phyloP scores from a whole-genome alignment of 495 filamentous ascomycete genomes.

The Trichoderma virens region DNA sequence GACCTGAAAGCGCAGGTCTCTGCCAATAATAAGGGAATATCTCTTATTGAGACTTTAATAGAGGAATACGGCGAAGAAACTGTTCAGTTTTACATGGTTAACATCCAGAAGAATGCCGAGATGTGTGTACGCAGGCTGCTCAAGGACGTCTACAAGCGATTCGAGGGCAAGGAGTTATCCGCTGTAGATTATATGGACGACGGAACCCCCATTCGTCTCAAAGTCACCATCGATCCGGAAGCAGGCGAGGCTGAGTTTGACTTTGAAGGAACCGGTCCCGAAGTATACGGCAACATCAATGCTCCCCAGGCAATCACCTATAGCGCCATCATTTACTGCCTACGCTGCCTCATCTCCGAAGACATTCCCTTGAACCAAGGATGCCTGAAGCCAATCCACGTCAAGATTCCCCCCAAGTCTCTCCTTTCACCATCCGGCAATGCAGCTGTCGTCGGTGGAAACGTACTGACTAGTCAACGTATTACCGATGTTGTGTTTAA shows the following conservation, averaged over 20 bases:
- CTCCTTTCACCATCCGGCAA: constrained; percentile 81
- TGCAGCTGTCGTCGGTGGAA: constrained; percentile 91
- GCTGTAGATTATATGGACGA: constrained; percentile 92
- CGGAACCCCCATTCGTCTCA: constrained; percentile 78
- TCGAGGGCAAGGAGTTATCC: constrained; percentile 64
- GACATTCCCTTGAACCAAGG: constrained; percentile 97
- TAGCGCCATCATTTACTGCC: constrained; percentile 92
- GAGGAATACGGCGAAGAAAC: constrained; percentile 83
- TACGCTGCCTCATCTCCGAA: constrained; percentile 83
- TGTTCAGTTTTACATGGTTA: constrained; percentile 93
- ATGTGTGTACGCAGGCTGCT: constrained; percentile 74
- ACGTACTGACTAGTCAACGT: constrained; percentile 84
- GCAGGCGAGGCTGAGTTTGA: constrained; percentile 87
- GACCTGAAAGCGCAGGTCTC: constrained; percentile 95
- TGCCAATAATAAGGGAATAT: constrained; percentile 93
- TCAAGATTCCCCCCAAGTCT: constrained; percentile 73
- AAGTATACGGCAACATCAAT: constrained; percentile 94
- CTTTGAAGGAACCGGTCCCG: constrained; percentile 81
- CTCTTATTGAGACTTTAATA: constrained; percentile 76
- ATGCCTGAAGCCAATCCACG: constrained; percentile 79
- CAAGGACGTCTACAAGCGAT: constrained; percentile 68
- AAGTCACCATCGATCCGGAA: constrained; percentile 71
- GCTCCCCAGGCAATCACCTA: constrained; percentile 92
- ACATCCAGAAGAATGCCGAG: constrained; percentile 90
- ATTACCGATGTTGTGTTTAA: constrained; percentile 92